Evolutionary conservation across 2,329 filamentous ascomycete genomes (phyloP), one percentile per base, ranked within the genome.

Genomic region (Fusarium globosum): DNA sequence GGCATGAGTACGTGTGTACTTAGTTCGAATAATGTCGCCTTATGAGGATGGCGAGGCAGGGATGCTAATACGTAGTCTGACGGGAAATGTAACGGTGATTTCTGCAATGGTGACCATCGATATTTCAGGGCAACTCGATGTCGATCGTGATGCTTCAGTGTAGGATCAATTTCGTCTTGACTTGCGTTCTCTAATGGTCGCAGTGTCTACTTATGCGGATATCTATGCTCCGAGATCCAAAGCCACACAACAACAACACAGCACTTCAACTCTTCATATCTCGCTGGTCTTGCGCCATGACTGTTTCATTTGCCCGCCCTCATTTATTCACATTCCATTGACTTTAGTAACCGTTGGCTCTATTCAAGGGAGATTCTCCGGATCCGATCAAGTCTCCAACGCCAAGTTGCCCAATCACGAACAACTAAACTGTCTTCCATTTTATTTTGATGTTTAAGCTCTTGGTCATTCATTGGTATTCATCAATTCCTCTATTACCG

Each of bases 301-400:
- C 36, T 68, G 36, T 43, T 57, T 61, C 26, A n/a, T 49, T 21
- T 11, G 41, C 14, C 33, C 26, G 23, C 38, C n/a, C n/a, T 43
- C 28, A 36, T 48, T 14, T 23, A 16, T 35, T 23, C 26, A 30
- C 65, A 56, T 68, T 68, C 65, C 65, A 18, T 63, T 21, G 15
- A 30, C 21, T 23, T n/a, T 28, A 28, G 23, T 55, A 21, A 16
- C 26, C 14, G 36, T 55, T 55, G 21, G 14, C n/a, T 56, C 35
- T 48, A 23, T 61, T n/a, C 36, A 61, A 61, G 38, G 53, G 53
- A 61, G 28, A 36, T 15, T 30, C n/a, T 35, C 33, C 49, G 30
- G 12, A n/a, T 48, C 21, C 41, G 30, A 35, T 15, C 23, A 30
- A 39, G 43, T 16, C 26, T 21, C 21, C 26, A 26, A 52, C 23